Evolutionary conservation across 2,329 filamentous ascomycete genomes (phyloP), one percentile per base, ranked within the genome.

Genomic region (Sordariomycetes sp.): DNA sequence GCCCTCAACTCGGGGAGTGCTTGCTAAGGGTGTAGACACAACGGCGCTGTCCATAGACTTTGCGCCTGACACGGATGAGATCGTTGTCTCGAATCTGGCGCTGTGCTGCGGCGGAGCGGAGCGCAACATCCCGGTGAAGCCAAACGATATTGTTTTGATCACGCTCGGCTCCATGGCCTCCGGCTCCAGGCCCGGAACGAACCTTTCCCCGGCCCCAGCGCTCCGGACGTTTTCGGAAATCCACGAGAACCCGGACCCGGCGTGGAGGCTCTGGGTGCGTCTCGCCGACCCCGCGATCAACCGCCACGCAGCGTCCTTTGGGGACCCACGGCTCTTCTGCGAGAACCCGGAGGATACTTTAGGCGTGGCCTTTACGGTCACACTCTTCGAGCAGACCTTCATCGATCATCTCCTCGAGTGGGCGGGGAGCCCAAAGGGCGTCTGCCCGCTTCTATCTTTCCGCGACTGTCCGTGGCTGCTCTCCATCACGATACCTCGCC

Each of bases 181-280:
- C 3, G 64, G 60, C 20, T 53, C 55, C 46, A 37, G 24, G 22
- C 48, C 46, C 35, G 55, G 55, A 16, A 57, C 55, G n/a, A 57
- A 57, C 55, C 11, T 37, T n/a, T 18, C 51, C 18, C 32, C 55
- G 7, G n/a, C 46, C 32, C 28, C 24, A 18, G 16, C 54, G 12
- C 48, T 57, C 18, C 55, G 46, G 43, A 57, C 35, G n/a, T 24
- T 24, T 20, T 12, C 28, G 12, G 48, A 57, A 14, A 25, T 65
- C 20, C 60, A 67, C 4, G 72, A 69, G 12, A 68, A 68, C 54
- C 73, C 72, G 56, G 66, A 65, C 28, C 71, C 71, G 22, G 70
- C 71, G 14, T 76, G 73, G 73, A 65, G 69, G 3, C 64, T 76
- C 3, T 76, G 74, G 74, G 61, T 68, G 2, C 67, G 70, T n/a